Percentiles rank a stretch among this genome's conserved stretches.
Evolutionary conservation across 208 protist genomes (phyloP).

Genomic region (Vickermania spadyakhi): DNA sequence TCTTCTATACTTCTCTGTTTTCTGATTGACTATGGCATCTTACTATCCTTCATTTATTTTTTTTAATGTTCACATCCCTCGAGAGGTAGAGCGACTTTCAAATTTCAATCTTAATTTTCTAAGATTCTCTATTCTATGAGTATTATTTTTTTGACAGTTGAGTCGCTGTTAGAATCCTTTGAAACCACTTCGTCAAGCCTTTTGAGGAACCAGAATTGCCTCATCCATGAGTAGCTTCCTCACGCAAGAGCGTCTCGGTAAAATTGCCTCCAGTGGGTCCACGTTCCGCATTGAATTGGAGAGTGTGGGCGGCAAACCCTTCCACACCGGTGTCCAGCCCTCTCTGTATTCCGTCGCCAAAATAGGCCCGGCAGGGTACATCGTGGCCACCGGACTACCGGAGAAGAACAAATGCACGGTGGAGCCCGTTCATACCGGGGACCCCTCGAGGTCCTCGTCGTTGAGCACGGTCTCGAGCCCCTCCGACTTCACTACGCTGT

Average conservation of each 20-base stretch:
- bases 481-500: not conserved
- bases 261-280: not conserved
- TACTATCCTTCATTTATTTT: too few relatives aligned
- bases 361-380: not conserved
- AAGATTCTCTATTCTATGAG: too few relatives aligned
- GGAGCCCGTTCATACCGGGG: constrained; percentile 24
- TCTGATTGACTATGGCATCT: too few relatives aligned
- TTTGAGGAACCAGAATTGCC: too few relatives aligned
- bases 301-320: not conserved
- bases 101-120: too few relatives aligned
- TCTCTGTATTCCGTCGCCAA: not conserved
- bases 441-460: not conserved
- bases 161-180: too few relatives aligned
- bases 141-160: too few relatives aligned
- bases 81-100: too few relatives aligned
- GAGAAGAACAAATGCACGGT: constrained; percentile 44
- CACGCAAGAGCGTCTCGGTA: not conserved
- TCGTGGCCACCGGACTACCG: constrained; percentile 25
- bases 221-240: not conserved
- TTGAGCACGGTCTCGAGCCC: not conserved
- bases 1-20: too few relatives aligned
- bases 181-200: too few relatives aligned
- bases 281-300: not conserved
- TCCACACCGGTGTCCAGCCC: not conserved
- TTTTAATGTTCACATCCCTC: too few relatives aligned